Conservation (phyloP, 1,139 yeast genomes). For the Suhomyces chickasaworum region DNA sequence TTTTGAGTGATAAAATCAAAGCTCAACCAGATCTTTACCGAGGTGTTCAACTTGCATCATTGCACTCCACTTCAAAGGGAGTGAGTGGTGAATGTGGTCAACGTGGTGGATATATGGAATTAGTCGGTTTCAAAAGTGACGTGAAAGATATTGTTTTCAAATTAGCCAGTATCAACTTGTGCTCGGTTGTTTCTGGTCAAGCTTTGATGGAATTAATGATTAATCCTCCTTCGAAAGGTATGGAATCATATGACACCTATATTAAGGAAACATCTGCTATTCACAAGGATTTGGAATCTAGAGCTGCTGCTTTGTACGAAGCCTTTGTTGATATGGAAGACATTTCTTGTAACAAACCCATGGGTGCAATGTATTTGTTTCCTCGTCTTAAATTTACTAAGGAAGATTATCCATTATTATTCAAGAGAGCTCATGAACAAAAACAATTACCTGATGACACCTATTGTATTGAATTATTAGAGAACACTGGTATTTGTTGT, state of each 20-base stretch:
- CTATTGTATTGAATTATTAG: slow-evolving; percentile 81
- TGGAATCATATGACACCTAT: slow-evolving; percentile 70
- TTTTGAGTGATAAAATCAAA: slow-evolving; percentile 61
- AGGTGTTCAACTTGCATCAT: slow-evolving; percentile 84
- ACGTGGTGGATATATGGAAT: slow-evolving; percentile 98
- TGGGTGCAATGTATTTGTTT: slow-evolving; percentile 97
- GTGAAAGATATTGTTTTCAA: slow-evolving; percentile 73
- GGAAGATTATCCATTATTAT: slow-evolving; percentile 50
- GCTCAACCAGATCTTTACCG: slow-evolving; percentile 56
- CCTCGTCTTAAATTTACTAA: slow-evolving; percentile 70
- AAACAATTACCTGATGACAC: slow-evolving; percentile 76
- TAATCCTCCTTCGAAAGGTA: slow-evolving; percentile 82
- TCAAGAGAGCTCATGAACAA: slow-evolving; percentile 56
- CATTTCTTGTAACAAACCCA: slow-evolving; percentile 80
- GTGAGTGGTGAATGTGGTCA: slow-evolving; percentile 98
- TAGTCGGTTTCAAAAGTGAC: slow-evolving; percentile 74
- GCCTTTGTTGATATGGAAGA: slow-evolving; percentile 81
- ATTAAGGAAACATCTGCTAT: slow-evolving; percentile 61
- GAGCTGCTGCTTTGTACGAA: slow-evolving; percentile 64
- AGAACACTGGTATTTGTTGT: slow-evolving; percentile 92
- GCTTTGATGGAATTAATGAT: slow-evolving; percentile 90
- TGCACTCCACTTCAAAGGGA: slow-evolving; percentile 96
- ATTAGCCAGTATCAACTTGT: slow-evolving; percentile 84
- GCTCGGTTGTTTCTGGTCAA: slow-evolving; percentile 95
- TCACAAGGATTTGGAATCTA: slow-evolving; percentile 58